A percentile compares a stretch with the other conserved stretches of the same genome.
Evolutionary conservation across 306 rosid species (phyloP).

Genomic region (Adenanthera pavonina): DNA sequence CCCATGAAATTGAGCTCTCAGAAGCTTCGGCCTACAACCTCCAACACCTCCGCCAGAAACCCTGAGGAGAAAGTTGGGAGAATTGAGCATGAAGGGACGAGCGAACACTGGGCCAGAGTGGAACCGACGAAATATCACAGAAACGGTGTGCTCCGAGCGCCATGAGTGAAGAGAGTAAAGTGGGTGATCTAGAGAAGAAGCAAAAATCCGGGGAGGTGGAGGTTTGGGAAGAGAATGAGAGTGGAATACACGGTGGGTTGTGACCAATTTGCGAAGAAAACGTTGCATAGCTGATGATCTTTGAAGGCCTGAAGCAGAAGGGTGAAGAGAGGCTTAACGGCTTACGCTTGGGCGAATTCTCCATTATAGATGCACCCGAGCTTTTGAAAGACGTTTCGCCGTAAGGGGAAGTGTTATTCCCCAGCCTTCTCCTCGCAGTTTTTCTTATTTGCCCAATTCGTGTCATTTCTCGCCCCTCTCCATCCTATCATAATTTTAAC

Average conservation of each 20-base stretch:
- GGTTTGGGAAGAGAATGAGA: constrained; percentile 47
- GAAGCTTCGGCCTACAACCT: constrained; percentile 43
- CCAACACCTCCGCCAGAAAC: constrained; percentile 36
- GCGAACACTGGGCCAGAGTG: constrained; percentile 49
- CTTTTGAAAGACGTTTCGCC: neutral
- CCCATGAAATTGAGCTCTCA: constrained; percentile 43
- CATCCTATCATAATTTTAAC: too few species aligned
- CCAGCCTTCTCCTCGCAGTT: neutral
- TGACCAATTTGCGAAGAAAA: constrained; percentile 44
- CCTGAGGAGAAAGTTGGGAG: constrained; percentile 47
- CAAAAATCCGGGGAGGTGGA: constrained; percentile 39
- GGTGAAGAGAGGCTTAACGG: neutral
- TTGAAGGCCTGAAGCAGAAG: neutral
- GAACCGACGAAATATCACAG: constrained; percentile 45
- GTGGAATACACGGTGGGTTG: constrained; percentile 34
- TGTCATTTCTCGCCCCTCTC: too few species aligned
- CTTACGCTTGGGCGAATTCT: neutral
- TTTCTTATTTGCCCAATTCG: too few species aligned
- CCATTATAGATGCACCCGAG: neutral
- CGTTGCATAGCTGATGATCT: constrained; percentile 57
- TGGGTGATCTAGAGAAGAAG: constrained; percentile 37
- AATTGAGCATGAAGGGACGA: constrained; percentile 39
- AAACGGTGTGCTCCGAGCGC: constrained; percentile 40
- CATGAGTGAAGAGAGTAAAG: constrained; percentile 47
- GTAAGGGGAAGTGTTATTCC: neutral